A percentile compares a stretch with the other conserved stretches of the same genome.
These are phyloP conservation scores for Aureobasidium sp. DNA, from an alignment of 2,329 filamentous ascomycete genomes.

Conservation along the genomic window DNA sequence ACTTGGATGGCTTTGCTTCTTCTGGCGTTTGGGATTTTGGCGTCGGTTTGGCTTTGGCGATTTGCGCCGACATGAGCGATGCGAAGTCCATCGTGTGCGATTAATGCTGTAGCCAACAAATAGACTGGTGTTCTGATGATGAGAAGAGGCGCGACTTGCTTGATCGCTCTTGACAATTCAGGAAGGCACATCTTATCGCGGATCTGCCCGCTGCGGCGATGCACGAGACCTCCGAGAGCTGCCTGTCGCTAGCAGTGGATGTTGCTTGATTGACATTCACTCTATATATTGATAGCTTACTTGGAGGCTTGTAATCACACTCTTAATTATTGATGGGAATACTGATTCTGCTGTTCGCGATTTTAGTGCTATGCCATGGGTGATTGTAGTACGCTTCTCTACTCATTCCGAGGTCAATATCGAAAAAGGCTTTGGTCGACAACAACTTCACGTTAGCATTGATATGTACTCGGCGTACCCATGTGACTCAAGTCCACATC, in stretches of 20 bases:
- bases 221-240: not conserved
- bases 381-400: too few species aligned
- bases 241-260: too few species aligned
- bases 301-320: not conserved
- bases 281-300: not conserved
- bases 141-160: not conserved
- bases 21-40: constrained; percentile 28
- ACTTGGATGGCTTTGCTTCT: constrained; percentile 55
- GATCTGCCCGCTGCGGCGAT: constrained; percentile 2
- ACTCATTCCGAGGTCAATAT: too few species aligned
- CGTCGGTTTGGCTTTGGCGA: constrained; percentile 65
- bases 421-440: not conserved
- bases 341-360: too few species aligned
- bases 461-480: not conserved
- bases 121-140: not conserved
- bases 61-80: constrained; percentile 84
- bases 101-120: not conserved
- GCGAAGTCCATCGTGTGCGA: constrained; percentile 84
- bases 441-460: not conserved
- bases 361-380: too few species aligned
- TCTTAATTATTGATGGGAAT: too few species aligned
- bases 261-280: too few species aligned
- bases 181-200: constrained; percentile 2
- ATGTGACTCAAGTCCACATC: not conserved
- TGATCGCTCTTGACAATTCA: not conserved